Evolutionary conservation across 176 grass and related monocot species (phyloP).

Genomic region (Ananas comosus): DNA sequence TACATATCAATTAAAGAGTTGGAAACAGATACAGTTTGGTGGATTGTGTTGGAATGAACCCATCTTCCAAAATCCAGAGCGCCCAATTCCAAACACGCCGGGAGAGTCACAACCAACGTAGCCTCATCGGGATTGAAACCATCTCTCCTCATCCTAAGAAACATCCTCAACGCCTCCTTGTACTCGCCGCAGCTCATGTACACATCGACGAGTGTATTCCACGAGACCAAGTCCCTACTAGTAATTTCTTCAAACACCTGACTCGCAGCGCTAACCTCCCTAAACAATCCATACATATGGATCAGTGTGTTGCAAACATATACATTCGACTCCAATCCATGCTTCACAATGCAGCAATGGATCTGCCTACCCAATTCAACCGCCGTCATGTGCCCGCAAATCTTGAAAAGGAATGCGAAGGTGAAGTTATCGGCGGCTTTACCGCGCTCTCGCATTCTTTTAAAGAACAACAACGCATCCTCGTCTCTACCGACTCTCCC

Average conservation of each 20-base stretch:
- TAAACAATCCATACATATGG: conserved; percentile 4
- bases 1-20: conserved; percentile 26
- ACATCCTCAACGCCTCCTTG: conserved; percentile 3
- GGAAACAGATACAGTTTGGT: not conserved
- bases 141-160: not conserved
- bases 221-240: conserved; percentile 36
- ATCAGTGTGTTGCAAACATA: conserved; percentile 21
- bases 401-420: conserved; percentile 20
- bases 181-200: not conserved
- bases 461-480: conserved; percentile 20
- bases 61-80: conserved; percentile 21
- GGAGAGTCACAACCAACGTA: conserved; percentile 7
- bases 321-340: conserved; percentile 15
- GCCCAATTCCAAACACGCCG: conserved; percentile 16
- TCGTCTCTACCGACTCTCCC: conserved; percentile 15
- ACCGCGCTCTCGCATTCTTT: conserved; percentile 15
- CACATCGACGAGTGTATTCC: conserved; percentile 35
- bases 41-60: conserved; percentile 6
- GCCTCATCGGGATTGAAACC: not conserved
- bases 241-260: conserved; percentile 13
- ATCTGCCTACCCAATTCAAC: conserved; percentile 22
- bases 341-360: conserved; percentile 22
- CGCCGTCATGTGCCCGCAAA: conserved; percentile 5
- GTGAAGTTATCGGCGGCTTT: conserved; percentile 25
- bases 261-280: not conserved